A percentile compares a stretch with the other conserved stretches of the same genome.
Evolutionary conservation across 495 filamentous ascomycete genomes (phyloP).

Genomic region (Parachaetomium inaequale): DNA sequence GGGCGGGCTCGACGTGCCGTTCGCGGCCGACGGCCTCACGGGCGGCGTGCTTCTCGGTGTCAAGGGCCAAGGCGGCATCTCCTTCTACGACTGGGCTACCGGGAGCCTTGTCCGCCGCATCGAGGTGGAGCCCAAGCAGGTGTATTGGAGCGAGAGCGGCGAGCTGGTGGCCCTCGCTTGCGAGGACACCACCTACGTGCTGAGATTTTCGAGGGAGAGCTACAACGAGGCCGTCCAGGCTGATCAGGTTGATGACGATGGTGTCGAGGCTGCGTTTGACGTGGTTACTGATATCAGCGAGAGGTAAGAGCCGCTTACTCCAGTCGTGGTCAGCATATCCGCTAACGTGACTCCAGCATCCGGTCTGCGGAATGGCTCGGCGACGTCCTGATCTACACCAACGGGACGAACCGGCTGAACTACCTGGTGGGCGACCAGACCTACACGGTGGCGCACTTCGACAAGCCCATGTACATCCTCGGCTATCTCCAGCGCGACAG

Average conservation of each 20-base stretch:
- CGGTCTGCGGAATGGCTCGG: conserved; percentile 97
- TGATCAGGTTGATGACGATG: conserved; percentile 86
- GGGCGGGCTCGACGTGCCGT: conserved; percentile 88
- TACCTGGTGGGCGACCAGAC: conserved; percentile 98
- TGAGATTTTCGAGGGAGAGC: conserved; percentile 84
- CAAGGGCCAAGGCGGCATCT: conserved; percentile 89
- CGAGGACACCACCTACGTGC: conserved; percentile 92
- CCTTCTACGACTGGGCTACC: conserved; percentile 93
- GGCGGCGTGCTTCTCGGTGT: conserved; percentile 93
- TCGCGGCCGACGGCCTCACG: conserved; percentile 87
- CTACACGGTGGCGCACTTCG: conserved; percentile 97
- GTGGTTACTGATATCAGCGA: conserved; percentile 94
- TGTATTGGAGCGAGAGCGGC: conserved; percentile 96
- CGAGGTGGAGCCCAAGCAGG: conserved; percentile 88
- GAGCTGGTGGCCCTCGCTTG: conserved; percentile 91
- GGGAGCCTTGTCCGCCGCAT: conserved; percentile 88
- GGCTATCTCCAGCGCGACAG: conserved; percentile 94
- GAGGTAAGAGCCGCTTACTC: conserved; percentile 46
- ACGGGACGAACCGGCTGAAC: conserved; percentile 92
- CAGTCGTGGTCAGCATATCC: not conserved
- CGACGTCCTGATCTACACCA: conserved; percentile 98
- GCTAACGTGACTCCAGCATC: conserved; percentile 51
- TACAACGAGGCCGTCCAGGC: conserved; percentile 77
- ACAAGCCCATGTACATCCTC: conserved; percentile 89
- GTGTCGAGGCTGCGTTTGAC: conserved; percentile 95